Base-by-base conservation (phyloP, 345 rosid species). In the Camelina laxa region DNA sequence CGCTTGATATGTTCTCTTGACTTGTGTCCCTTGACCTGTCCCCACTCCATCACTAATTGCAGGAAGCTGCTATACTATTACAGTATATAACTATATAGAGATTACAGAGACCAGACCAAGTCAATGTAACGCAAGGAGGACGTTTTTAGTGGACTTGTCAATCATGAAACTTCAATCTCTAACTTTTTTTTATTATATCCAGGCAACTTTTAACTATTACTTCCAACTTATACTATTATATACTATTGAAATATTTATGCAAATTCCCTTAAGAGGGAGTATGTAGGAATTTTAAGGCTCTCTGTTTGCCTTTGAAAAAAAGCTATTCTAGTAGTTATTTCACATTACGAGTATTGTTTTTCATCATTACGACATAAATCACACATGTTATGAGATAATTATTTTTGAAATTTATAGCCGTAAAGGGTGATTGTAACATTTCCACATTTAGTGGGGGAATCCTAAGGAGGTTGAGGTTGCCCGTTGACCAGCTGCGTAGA, bases 371-470 rank as follows among this genome's bases (percentile, higher is more conserved):
- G 9, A 22, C 24, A 22, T 22, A 22, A 22, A 22, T 22, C 11
- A 8, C 9, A 33, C 9, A 33, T 33, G 9, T 33, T 33, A 33
- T 33, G 9, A 33, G 9, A n/a, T 33, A 6, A 33, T 33, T 33
- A 33, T n/a, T 6, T 33, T 33, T 7, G 9, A 33, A 33, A 1
- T 33, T 7, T 5, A 33, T 7, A 33, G 36, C 9, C 9, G 36
- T 33, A 80, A 83, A 6, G 86, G 86, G 67, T 72, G 3, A 80
- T 61, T 19, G 33, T 27, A 9, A 75, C 10, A 9, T 57, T 10
- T 1, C 82, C 86, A n/a, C 84, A 81, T 1, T 9, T 39, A 0
- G 1, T 21, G n/a, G 0, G 1, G n/a, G 68, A 82, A 31, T 13
- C 36, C 0, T 31, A 0, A 0, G 9, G 2, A 21, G 50, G 42